These are phyloP conservation scores for Zygosaccharomyces bailii DNA, from an alignment of 805 yeast species.

Conservation along the genomic window DNA sequence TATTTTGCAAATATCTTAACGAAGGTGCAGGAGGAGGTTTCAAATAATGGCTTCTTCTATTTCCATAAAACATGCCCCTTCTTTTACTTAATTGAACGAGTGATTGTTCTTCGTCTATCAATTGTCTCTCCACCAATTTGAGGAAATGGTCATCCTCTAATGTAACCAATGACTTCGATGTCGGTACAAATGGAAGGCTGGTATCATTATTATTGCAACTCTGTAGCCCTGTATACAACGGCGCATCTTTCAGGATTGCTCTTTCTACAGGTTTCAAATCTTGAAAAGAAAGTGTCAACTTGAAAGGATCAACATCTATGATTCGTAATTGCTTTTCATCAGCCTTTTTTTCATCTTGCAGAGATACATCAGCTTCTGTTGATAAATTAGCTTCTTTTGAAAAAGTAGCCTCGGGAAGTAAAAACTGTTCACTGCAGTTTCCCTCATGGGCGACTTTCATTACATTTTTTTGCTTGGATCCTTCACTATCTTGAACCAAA, in stretches of 20 bases:
- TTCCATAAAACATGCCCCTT: constrained; percentile 45
- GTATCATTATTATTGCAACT: constrained; percentile 32
- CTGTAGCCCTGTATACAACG: constrained; percentile 33
- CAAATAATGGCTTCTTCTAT: constrained; percentile 57
- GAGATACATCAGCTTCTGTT: constrained; percentile 35
- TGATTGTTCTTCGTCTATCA: constrained; percentile 42
- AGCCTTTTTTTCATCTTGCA: too few species aligned
- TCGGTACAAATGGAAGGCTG: constrained; percentile 45
- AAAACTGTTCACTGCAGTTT: constrained; percentile 14
- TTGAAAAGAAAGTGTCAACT: constrained; percentile 31
- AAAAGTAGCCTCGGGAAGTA: constrained; percentile 37
- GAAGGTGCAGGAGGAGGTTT: constrained; percentile 93
- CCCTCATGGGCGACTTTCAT: constrained; percentile 4
- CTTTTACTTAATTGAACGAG: constrained; percentile 34
- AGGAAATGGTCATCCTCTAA: constrained; percentile 60
- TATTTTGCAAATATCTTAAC: constrained; percentile 67
- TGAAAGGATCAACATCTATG: constrained; percentile 30
- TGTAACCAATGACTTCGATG: constrained; percentile 64
- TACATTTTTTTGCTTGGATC: constrained; percentile 5
- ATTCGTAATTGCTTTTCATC: constrained; percentile 8
- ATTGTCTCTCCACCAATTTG: constrained; percentile 52
- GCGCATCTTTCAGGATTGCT: constrained; percentile 35
- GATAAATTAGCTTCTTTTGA: constrained; percentile 34
- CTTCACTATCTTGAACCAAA: constrained; percentile 24
- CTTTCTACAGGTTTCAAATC: constrained; percentile 36